These are phyloP conservation scores for Haberlea rhodopensis DNA, from an alignment of 257 asterid genomes.

Conservation along the genomic window DNA sequence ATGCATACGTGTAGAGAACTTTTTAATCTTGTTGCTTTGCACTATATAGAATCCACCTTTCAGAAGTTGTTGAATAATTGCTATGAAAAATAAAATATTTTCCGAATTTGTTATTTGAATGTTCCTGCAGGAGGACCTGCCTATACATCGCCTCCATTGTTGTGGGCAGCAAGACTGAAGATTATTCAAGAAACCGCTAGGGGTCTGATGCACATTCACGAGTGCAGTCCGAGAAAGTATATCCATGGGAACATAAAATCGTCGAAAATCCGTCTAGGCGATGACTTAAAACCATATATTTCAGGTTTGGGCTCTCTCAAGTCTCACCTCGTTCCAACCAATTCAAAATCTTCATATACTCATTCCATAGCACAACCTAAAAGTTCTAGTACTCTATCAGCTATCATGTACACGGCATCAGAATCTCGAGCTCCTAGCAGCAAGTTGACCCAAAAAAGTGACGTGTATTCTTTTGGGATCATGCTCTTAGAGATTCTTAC, in stretches of 20 bases:
- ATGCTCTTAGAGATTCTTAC: conserved; percentile 79
- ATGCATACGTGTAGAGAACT: background rate
- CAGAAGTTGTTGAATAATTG: background rate
- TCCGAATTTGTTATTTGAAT: conserved; percentile 2
- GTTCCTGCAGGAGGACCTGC: conserved; percentile 60
- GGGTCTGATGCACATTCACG: conserved; percentile 75
- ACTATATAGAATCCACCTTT: background rate
- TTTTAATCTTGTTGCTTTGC: background rate
- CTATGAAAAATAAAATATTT: background rate
- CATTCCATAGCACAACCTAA: conserved; percentile 43
- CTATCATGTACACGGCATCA: conserved; percentile 49
- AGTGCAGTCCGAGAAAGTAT: conserved; percentile 68
- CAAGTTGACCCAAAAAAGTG: conserved; percentile 68
- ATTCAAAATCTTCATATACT: conserved; percentile 40
- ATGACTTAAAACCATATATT: conserved; percentile 68
- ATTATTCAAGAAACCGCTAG: conserved; percentile 71
- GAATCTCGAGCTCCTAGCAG: conserved; percentile 49
- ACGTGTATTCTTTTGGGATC: conserved; percentile 78
- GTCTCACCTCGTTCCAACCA: conserved; percentile 48
- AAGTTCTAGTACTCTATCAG: conserved; percentile 30
- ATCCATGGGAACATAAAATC: conserved; percentile 79
- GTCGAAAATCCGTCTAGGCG: conserved; percentile 78
- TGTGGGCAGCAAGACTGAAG: conserved; percentile 68
- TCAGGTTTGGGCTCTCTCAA: conserved; percentile 85
- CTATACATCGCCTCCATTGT: conserved; percentile 47